A percentile compares a stretch with the other conserved stretches of the same genome.
These are phyloP conservation scores for Wallemia ichthyophaga DNA, from an alignment of 1,284 basidiomycete genomes.

Conservation along the genomic window DNA sequence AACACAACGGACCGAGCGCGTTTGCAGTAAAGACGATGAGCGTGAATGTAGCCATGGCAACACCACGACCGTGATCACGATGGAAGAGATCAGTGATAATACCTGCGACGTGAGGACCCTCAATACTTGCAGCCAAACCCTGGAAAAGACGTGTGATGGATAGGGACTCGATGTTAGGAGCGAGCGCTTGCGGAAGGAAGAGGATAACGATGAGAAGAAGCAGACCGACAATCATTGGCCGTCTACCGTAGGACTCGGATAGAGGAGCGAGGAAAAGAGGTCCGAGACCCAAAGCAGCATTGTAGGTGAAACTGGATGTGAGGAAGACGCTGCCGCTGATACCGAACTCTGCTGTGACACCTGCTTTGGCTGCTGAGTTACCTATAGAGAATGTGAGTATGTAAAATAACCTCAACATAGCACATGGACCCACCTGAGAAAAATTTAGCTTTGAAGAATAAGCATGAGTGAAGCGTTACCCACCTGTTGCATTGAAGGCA, in stretches of 20 bases:
- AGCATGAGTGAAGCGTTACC: neutral
- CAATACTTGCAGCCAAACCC: slow-evolving; percentile 12
- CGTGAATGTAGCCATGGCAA: slow-evolving; percentile 17
- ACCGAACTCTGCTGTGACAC: neutral
- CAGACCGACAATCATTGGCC: slow-evolving; percentile 7
- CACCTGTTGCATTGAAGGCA: neutral
- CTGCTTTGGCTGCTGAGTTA: neutral
- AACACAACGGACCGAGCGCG: slow-evolving; percentile 10
- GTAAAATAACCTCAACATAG: neutral
- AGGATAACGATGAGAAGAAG: slow-evolving; percentile 10
- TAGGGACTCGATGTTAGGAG: slow-evolving; percentile 11
- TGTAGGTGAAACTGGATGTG: slow-evolving; percentile 3
- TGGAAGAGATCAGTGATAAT: slow-evolving; percentile 7
- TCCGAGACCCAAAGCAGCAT: slow-evolving; percentile 8
- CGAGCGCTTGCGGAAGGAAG: slow-evolving; percentile 15
- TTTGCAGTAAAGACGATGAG: slow-evolving; percentile 16
- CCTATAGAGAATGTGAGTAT: neutral
- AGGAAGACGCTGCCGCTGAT: neutral
- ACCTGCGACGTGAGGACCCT: slow-evolving; percentile 8
- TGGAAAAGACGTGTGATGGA: slow-evolving; percentile 15
- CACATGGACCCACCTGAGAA: neutral
- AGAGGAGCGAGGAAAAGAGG: slow-evolving; percentile 6
- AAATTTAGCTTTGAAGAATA: neutral
- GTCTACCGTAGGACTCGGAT: slow-evolving; percentile 8
- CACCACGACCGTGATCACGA: slow-evolving; percentile 13